Percentiles rank a stretch among this genome's conserved stretches.
Conservation (phyloP, 179 eudicot genomes). For the Beta lomatogona region DNA sequence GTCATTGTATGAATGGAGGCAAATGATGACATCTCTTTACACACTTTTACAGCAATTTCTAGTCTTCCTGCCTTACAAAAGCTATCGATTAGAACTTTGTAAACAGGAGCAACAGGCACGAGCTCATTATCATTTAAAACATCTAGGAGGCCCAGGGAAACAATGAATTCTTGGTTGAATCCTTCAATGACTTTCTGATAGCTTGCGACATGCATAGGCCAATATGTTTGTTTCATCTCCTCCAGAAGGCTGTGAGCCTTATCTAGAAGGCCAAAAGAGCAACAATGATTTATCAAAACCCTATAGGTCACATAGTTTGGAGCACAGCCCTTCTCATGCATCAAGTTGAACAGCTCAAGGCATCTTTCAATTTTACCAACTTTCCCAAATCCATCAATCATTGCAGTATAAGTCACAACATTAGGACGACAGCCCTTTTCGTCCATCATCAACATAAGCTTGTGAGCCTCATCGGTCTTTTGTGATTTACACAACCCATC, state of each 20-base stretch:
- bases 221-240: slow-evolving; percentile 91
- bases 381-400: slow-evolving; percentile 87
- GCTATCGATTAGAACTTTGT: slow-evolving; percentile 73
- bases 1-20: slow-evolving; percentile 35
- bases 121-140: slow-evolving; percentile 47
- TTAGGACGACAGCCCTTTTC: slow-evolving; percentile 82
- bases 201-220: slow-evolving; percentile 74
- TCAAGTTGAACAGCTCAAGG: slow-evolving; percentile 62
- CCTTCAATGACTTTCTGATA: slow-evolving; percentile 85
- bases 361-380: slow-evolving; percentile 69
- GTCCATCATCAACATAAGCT: slow-evolving; percentile 87
- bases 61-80: slow-evolving; percentile 77
- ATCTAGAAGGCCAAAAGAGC: slow-evolving; percentile 63
- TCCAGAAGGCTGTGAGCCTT: slow-evolving; percentile 74
- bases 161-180: slow-evolving; percentile 67
- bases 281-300: slow-evolving; percentile 76
- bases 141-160: slow-evolving; percentile 60
- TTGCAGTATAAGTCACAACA: slow-evolving; percentile 92
- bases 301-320: slow-evolving; percentile 84
- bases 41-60: slow-evolving; percentile 65
- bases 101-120: slow-evolving; percentile 60
- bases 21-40: slow-evolving; percentile 56
- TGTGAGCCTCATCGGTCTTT: slow-evolving; percentile 82
- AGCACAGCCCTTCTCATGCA: slow-evolving; percentile 73
- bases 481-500: slow-evolving; percentile 92